Conservation (phyloP, 345 rosid genomes). For the Eucalyptus cladocalyx region DNA sequence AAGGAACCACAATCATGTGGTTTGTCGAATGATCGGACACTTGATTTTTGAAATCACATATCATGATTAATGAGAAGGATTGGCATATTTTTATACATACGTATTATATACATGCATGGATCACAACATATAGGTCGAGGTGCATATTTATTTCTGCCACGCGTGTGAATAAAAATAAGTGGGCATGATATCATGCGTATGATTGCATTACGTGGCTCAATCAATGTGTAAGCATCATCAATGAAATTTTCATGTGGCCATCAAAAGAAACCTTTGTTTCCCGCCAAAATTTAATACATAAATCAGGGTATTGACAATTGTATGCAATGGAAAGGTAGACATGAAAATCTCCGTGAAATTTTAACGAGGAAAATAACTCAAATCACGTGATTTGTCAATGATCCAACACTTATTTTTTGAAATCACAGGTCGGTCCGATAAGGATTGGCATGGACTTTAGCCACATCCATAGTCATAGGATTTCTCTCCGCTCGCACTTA, state of each 20-base stretch:
- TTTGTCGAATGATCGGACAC: neutral
- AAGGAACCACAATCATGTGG: neutral
- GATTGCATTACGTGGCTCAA: neutral
- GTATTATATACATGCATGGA: neutral
- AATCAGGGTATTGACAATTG: neutral
- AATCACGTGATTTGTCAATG: neutral
- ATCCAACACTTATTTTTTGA: neutral
- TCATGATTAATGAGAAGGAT: too few relatives aligned
- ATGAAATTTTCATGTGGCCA: neutral
- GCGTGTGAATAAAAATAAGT: neutral
- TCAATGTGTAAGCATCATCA: neutral
- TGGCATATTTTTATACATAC: neutral
- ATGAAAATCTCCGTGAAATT: neutral
- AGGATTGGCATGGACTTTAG: neutral
- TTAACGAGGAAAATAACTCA: accelerated
- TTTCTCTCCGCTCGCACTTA: neutral
- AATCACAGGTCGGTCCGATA: neutral
- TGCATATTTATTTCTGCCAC: neutral
- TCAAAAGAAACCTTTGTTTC: neutral
- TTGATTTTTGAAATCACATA: neutral
- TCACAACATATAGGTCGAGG: neutral
- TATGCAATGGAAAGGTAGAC: too few relatives aligned
- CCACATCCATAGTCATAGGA: neutral
- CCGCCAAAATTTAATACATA: accelerated
- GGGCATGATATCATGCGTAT: accelerated